Conservation (phyloP, 495 filamentous ascomycete species). For the Penicillium canariense region DNA sequence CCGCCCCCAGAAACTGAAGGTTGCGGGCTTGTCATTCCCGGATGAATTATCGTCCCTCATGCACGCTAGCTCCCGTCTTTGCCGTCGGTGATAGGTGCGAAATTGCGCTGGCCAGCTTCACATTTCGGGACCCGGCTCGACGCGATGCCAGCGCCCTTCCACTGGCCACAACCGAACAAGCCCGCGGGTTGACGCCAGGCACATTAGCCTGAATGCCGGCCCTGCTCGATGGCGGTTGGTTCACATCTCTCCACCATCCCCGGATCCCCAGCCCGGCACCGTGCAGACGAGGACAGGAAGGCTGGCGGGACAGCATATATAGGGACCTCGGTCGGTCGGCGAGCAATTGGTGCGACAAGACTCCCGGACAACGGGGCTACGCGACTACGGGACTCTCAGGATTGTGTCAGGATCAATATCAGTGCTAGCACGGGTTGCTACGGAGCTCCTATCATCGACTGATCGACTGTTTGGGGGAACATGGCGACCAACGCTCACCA, state of each 20-base stretch:
- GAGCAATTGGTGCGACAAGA: background rate
- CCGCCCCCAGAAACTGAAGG: slow-evolving; percentile 12
- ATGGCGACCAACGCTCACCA: slow-evolving; percentile 13
- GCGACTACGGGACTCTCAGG: background rate
- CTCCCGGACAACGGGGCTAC: background rate
- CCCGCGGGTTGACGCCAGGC: background rate
- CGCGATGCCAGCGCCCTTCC: too few species aligned
- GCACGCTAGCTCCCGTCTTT: background rate
- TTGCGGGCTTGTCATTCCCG: background rate
- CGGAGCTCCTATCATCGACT: background rate
- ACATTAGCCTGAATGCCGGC: slow-evolving; percentile 22
- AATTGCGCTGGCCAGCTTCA: background rate
- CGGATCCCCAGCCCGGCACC: slow-evolving; percentile 5
- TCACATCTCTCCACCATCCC: slow-evolving; percentile 20
- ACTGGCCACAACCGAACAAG: background rate
- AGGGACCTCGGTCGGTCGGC: background rate
- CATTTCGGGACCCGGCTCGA: too few species aligned
- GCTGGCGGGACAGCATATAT: slow-evolving; percentile 8
- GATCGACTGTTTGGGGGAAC: background rate
- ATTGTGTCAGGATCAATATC: background rate
- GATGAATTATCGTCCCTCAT: background rate
- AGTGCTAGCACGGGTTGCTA: too few species aligned
- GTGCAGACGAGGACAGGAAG: background rate
- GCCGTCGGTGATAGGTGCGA: slow-evolving; percentile 22
- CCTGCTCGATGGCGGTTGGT: too few species aligned